phyloP scores from a whole-genome alignment of 202 grass and related monocot species.

The Musa balbisiana region DNA sequence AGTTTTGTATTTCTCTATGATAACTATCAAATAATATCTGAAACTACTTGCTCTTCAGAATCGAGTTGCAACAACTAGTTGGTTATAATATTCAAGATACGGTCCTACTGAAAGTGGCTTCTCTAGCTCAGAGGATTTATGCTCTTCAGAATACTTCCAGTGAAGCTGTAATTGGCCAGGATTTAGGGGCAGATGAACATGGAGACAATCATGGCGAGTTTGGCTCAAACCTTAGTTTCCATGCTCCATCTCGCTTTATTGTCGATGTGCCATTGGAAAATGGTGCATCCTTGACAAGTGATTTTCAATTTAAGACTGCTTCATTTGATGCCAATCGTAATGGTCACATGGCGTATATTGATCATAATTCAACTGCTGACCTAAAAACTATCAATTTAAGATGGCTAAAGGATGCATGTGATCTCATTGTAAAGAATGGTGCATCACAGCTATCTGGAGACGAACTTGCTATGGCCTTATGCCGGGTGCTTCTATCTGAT shows the following conservation, averaged over 20 bases:
- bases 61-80: constrained; percentile 63
- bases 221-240: constrained; percentile 71
- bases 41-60: constrained; percentile 34
- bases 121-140: constrained; percentile 48
- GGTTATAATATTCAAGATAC: constrained; percentile 48
- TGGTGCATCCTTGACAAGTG: constrained; percentile 28
- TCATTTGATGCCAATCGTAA: constrained; percentile 34
- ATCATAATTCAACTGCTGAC: constrained; percentile 36
- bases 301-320: constrained; percentile 13
- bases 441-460: constrained; percentile 72
- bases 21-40: neutral
- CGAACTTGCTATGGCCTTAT: constrained; percentile 87
- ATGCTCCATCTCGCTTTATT: constrained; percentile 69
- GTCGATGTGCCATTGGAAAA: constrained; percentile 50
- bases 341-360: constrained; percentile 17
- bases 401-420: constrained; percentile 80
- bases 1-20: neutral
- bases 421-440: constrained; percentile 51
- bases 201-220: constrained; percentile 56
- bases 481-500: constrained; percentile 72
- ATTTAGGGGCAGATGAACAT: constrained; percentile 17
- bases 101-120: constrained; percentile 47
- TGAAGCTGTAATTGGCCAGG: constrained; percentile 26
- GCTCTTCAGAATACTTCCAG: constrained; percentile 35
- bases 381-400: constrained; percentile 51